Evolutionary conservation across 108 stramenopile species (phyloP).

Genomic region (Mayamaea pseudoterrestris): DNA sequence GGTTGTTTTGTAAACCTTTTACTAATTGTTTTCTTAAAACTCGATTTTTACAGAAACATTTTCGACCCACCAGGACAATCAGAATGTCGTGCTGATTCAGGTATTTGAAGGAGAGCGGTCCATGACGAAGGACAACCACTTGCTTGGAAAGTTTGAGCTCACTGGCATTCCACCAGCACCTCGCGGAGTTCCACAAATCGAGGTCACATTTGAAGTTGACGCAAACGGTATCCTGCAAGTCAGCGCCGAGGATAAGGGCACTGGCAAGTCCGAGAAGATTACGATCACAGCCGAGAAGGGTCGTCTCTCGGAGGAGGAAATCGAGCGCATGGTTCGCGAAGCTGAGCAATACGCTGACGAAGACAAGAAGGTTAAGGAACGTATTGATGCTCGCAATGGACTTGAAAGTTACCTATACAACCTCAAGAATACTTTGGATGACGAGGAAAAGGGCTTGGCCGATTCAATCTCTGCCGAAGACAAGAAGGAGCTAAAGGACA

Average conservation of each 20-base stretch:
- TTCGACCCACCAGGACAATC: slow-evolving; percentile 93
- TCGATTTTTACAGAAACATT: slow-evolving; percentile 39
- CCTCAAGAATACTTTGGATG: slow-evolving; percentile 88
- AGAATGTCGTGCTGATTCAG: slow-evolving; percentile 83
- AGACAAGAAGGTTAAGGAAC: slow-evolving; percentile 79
- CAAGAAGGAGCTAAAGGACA: slow-evolving; percentile 82
- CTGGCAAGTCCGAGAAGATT: slow-evolving; percentile 85
- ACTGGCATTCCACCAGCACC: slow-evolving; percentile 89
- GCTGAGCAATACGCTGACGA: slow-evolving; percentile 89
- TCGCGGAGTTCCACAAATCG: slow-evolving; percentile 89
- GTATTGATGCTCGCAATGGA: slow-evolving; percentile 89
- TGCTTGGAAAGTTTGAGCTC: slow-evolving; percentile 87
- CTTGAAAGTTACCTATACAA: slow-evolving; percentile 94
- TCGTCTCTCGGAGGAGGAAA: slow-evolving; percentile 89
- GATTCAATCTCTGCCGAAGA: slow-evolving; percentile 82
- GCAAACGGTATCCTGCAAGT: slow-evolving; percentile 94
- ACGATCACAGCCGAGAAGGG: slow-evolving; percentile 95
- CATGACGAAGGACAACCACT: slow-evolving; percentile 86
- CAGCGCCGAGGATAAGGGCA: slow-evolving; percentile 81
- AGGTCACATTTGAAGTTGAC: slow-evolving; percentile 87
- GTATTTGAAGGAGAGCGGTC: slow-evolving; percentile 94
- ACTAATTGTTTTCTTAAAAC: not conserved
- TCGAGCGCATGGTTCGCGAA: slow-evolving; percentile 92
- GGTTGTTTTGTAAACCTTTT: not conserved
- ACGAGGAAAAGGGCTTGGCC: slow-evolving; percentile 25